Conservation (phyloP, 2,329 filamentous ascomycete species). For the Tolypocladium endophyticum region DNA sequence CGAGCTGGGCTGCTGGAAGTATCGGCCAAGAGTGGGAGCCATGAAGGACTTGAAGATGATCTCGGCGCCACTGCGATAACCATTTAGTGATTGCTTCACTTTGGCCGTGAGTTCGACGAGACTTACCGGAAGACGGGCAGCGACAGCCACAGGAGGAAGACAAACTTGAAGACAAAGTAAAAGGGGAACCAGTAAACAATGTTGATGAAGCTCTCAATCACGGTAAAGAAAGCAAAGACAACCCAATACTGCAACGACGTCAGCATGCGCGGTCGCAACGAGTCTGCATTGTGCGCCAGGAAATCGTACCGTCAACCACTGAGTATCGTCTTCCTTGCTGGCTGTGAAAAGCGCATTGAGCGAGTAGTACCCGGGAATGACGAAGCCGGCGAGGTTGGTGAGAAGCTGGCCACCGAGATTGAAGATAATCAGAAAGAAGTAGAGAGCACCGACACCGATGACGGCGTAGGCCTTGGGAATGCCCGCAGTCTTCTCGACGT, state of each 20-base stretch:
- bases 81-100: neutral
- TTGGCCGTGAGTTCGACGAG: neutral
- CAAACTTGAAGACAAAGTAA: conserved; percentile 99
- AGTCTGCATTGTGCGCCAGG: neutral
- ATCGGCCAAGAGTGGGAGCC: conserved; percentile 81
- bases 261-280: conserved; percentile 1
- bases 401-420: conserved; percentile 84
- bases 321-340: conserved; percentile 67
- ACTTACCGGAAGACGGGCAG: conserved; percentile 87
- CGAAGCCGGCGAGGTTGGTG: conserved; percentile 77
- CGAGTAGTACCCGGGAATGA: conserved; percentile 78
- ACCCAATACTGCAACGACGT: conserved; percentile 66
- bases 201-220: conserved; percentile 71
- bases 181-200: conserved; percentile 95
- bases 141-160: conserved; percentile 94
- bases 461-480: conserved; percentile 79
- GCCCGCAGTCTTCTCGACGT: conserved; percentile 74
- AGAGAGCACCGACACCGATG: conserved; percentile 65
- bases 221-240: conserved; percentile 71
- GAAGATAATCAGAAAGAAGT: conserved; percentile 88
- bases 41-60: conserved; percentile 95
- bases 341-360: conserved; percentile 64
- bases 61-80: conserved; percentile 66
- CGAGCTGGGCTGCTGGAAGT: conserved; percentile 63
- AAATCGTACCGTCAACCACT: conserved; percentile 60